These are phyloP conservation scores for Globisporangium parvum DNA, from an alignment of 352 stramenopile genomes.

Conservation along the genomic window DNA sequence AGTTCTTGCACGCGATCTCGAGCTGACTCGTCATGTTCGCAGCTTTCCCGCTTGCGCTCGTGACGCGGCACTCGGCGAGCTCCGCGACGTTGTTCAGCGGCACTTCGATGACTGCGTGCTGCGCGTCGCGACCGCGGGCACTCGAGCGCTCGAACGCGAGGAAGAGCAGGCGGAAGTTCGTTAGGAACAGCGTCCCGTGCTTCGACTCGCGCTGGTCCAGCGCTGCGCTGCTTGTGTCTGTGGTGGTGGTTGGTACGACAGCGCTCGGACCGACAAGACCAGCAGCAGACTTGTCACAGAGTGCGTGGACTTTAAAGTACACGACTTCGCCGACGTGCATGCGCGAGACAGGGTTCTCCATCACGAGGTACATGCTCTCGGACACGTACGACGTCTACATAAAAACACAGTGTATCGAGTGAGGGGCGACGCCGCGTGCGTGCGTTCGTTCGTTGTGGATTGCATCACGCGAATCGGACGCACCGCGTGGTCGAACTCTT, in stretches of 20 bases:
- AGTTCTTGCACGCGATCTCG: slow-evolving; percentile 85
- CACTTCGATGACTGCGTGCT: slow-evolving; percentile 54
- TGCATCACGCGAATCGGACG: not conserved
- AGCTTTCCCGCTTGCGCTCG: slow-evolving; percentile 20
- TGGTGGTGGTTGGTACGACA: not conserved
- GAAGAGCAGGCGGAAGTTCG: slow-evolving; percentile 67
- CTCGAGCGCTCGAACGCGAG: slow-evolving; percentile 42
- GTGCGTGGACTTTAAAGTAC: slow-evolving; percentile 64
- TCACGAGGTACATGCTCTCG: slow-evolving; percentile 77
- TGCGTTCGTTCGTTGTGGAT: too few relatives aligned
- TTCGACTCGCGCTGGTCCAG: slow-evolving; percentile 11
- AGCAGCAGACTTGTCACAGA: slow-evolving; percentile 54
- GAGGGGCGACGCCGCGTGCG: not conserved
- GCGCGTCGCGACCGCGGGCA: slow-evolving; percentile 11
- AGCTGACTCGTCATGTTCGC: slow-evolving; percentile 45
- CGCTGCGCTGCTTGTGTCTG: not conserved
- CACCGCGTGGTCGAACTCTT: slow-evolving; percentile 77
- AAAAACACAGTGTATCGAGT: slow-evolving; percentile 10
- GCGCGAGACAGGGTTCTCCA: slow-evolving; percentile 47
- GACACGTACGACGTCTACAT: slow-evolving; percentile 65
- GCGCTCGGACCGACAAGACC: slow-evolving; percentile 25
- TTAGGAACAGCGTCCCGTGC: slow-evolving; percentile 72
- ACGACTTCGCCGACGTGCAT: slow-evolving; percentile 63
- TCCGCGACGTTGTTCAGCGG: slow-evolving; percentile 75
- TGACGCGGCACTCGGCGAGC: slow-evolving; percentile 47